Percentiles rank a stretch among this genome's conserved stretches.
phyloP scores from a whole-genome alignment of 225 moss, liverwort and hornwort species.

The Polytrichum formosum region DNA sequence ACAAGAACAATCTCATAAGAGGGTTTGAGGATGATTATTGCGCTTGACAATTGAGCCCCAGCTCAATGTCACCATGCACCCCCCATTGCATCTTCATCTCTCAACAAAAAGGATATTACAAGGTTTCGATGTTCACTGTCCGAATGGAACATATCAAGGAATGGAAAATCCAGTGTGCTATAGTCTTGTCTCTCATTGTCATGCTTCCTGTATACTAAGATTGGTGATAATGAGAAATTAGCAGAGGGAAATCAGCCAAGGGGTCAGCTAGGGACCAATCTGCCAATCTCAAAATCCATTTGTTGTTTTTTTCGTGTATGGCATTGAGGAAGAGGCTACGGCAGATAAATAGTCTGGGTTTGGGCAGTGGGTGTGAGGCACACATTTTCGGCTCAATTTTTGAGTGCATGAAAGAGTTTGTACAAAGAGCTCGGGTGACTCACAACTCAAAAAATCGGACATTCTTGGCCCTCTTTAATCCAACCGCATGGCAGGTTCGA shows the following conservation, averaged over 20 bases:
- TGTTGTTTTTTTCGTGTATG: slow-evolving; percentile 10
- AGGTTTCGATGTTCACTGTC: slow-evolving; percentile 23
- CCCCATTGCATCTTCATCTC: slow-evolving; percentile 17
- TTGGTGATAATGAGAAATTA: neutral
- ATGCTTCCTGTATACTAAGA: slow-evolving; percentile 25
- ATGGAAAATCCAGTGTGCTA: slow-evolving; percentile 27
- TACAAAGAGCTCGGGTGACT: slow-evolving; percentile 38
- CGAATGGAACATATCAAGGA: slow-evolving; percentile 23
- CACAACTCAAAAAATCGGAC: slow-evolving; percentile 37
- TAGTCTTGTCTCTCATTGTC: slow-evolving; percentile 24
- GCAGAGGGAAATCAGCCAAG: neutral
- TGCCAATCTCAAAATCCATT: slow-evolving; percentile 5
- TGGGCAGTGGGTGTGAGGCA: slow-evolving; percentile 11
- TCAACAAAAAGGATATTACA: slow-evolving; percentile 23
- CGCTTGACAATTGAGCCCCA: slow-evolving; percentile 3
- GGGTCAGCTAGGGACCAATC: too few relatives aligned
- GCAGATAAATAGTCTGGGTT: slow-evolving; percentile 42
- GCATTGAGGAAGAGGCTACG: slow-evolving; percentile 13
- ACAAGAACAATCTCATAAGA: too few relatives aligned
- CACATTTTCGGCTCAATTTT: slow-evolving; percentile 30
- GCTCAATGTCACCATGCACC: slow-evolving; percentile 7
- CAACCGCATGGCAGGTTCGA: slow-evolving; percentile 12
- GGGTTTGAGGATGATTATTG: slow-evolving; percentile 3
- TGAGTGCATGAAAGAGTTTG: slow-evolving; percentile 28
- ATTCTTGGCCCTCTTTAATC: slow-evolving; percentile 10